Evolutionary conservation across 2,329 filamentous ascomycete species (phyloP), one percentile per base, ranked within the genome.

Genomic region (Fusarium brachygibbosum): DNA sequence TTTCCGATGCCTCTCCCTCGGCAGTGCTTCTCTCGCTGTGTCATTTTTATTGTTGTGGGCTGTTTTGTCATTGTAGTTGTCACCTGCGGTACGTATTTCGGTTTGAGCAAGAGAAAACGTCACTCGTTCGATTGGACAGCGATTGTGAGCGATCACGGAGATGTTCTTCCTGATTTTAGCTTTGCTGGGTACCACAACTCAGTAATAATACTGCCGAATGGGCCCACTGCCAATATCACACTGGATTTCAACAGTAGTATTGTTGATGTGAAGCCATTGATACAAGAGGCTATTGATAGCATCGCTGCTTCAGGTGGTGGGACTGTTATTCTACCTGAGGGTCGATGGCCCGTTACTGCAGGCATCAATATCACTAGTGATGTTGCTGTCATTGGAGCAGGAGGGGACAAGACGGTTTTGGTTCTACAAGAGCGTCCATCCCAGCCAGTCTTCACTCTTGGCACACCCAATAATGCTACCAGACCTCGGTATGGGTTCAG

Each of bases 131-230:
- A 72, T n/a, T 72, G 69, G 69, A 29, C 31, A 5, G 38, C 23
- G 12, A 50, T 72, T 12, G 40, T 29, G 16, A 70, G 19, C 10
- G 10, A 44, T 21, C 53, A 48, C 2, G 71, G 69, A 1, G 71
- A 73, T 28, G n/a, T 38, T 0, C 17, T 74, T 3, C 71, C 71
- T 2, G 71, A 74, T 34, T 74, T 74, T 11, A 74, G 71, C 21
- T 74, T 51, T 49, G 50, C 64, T 14, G 71, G 71, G 0, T 74
- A 74, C 16, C 71, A 60, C 16, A 56, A 45, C 17, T 74, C 71
- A 2, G 58, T 69, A 6, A 54, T 46, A 12, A 60, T 56, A 32
- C 19, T 74, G 5, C 71, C 69, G 5, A n/a, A 3, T 1, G 7
- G 32, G 11, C 2, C 12, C 9, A 21, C 21, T 1, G 25, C 42